These are phyloP conservation scores for Escovopsis sp. DNA, from an alignment of 2,329 filamentous ascomycete genomes.

Conservation along the genomic window DNA sequence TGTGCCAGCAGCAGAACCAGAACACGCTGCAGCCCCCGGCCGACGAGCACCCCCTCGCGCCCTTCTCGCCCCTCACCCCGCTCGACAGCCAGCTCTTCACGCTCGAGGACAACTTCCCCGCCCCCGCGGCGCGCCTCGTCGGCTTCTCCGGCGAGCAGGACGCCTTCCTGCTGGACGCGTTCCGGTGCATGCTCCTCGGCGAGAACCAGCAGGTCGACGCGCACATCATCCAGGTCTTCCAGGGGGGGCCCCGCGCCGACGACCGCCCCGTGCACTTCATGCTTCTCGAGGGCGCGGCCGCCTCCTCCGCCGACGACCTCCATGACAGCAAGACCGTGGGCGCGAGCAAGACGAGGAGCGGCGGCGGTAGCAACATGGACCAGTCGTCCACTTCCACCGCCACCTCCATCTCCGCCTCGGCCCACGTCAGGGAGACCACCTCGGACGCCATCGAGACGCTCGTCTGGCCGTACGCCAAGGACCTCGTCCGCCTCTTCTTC, in stretches of 20 bases:
- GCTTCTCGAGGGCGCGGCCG: conserved; percentile 27
- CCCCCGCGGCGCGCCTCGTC: conserved; percentile 28
- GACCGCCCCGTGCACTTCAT: conserved; percentile 30
- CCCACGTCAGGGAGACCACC: conserved; percentile 18
- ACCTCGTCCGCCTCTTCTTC: conserved; percentile 29
- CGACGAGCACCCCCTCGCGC: not conserved
- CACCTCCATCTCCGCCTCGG: too few species aligned
- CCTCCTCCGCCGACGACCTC: conserved; percentile 27
- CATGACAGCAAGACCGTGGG: too few species aligned
- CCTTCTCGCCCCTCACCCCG: not conserved
- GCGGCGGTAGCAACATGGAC: too few species aligned
- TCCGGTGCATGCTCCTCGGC: conserved; percentile 30
- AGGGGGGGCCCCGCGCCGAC: conserved; percentile 18
- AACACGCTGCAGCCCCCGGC: not conserved
- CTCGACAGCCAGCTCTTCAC: conserved; percentile 15
- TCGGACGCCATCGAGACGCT: conserved; percentile 27
- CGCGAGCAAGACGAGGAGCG: too few species aligned
- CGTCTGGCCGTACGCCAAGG: conserved; percentile 24
- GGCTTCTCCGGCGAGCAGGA: conserved; percentile 31
- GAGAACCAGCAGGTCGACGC: conserved; percentile 28
- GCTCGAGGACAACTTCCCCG: conserved; percentile 26
- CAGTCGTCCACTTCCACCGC: too few species aligned
- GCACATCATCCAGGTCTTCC: conserved; percentile 26
- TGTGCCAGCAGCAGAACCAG: too few species aligned
- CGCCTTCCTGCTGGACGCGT: conserved; percentile 28